These are phyloP conservation scores for Cystobasidium sp. DNA, from an alignment of 1,284 basidiomycete species.

Conservation along the genomic window DNA sequence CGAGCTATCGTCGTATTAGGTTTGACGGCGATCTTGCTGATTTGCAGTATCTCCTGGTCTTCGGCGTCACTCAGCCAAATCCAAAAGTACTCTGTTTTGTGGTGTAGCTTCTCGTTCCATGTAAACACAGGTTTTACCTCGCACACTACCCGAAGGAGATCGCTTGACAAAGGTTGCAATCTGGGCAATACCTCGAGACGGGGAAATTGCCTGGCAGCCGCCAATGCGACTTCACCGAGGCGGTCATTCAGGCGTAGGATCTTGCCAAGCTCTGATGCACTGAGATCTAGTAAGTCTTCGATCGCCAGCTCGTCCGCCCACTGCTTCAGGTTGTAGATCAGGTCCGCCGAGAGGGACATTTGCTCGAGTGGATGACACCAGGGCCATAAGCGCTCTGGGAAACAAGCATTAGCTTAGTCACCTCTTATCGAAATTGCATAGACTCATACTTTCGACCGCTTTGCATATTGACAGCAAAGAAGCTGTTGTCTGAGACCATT, in stretches of 20 bases:
- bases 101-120: constrained; percentile 83
- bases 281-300: constrained; percentile 74
- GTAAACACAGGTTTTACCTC: constrained; percentile 65
- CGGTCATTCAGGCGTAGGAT: constrained; percentile 84
- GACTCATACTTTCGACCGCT: constrained; percentile 57
- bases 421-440: neutral
- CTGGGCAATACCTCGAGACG: constrained; percentile 69
- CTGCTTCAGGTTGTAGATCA: constrained; percentile 76
- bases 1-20: constrained; percentile 67
- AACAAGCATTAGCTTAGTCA: neutral
- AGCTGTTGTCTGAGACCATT: constrained; percentile 81
- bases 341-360: constrained; percentile 72
- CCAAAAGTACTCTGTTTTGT: constrained; percentile 84
- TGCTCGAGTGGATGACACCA: constrained; percentile 91
- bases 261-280: constrained; percentile 75
- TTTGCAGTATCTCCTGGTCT: constrained; percentile 79
- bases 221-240: constrained; percentile 78
- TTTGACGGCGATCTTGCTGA: constrained; percentile 72
- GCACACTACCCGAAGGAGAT: constrained; percentile 79
- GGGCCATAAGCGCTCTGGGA: constrained; percentile 79
- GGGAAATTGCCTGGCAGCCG: constrained; percentile 86
- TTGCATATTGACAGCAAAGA: constrained; percentile 92
- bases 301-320: constrained; percentile 86
- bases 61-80: constrained; percentile 92
- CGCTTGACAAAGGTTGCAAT: constrained; percentile 77